Evolutionary conservation across 2,329 filamentous ascomycete species (phyloP), one percentile per base, ranked within the genome.

Genomic region (Calonectria leucothoes): DNA sequence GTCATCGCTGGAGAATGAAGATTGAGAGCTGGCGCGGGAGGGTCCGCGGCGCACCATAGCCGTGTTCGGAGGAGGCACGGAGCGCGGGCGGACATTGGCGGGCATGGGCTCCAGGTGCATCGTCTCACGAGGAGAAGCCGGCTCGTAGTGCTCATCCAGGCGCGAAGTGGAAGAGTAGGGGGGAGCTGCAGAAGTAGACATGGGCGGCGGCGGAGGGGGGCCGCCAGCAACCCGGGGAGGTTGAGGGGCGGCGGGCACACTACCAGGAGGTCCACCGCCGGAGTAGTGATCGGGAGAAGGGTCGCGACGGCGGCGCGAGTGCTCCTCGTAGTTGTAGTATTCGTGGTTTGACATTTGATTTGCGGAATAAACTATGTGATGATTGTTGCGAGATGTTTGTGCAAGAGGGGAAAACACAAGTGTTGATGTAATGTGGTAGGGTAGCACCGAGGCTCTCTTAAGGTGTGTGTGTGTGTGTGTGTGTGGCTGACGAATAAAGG

Each of bases 241-340:
- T 29, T 61, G 73, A 59, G 73, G 73, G 45, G 70, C 71, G 45
- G 70, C 71, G 49, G 75, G 75, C 20, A 63, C 69, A 52, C 61
- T 70, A 70, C 42, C 72, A 64, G 71, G 77, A 57, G 75, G 76
- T 27, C 77, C 80, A 59, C 81, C 80, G 55, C 82, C 81, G 6
- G 82, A 82, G 75, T 79, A 76, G 70, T 82, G 81, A 31, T 82
- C 82, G 15, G 83, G 83, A 12, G 83, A 84, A 52, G 82, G 76
- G 67, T 81, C 79, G 61, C 79, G 80, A 37, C 76, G 78, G 61
- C 78, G 81, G 33, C 76, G 74, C 35, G 76, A 75, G 65, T 69
- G 71, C 65, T 80, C 77, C 66, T 84, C 80, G 49, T 80, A 80
- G 66, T 81, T 80, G 75, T 84, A 82, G 74, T 81, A 79, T 31